These are phyloP conservation scores for Geranium brycei DNA, from an alignment of 345 rosid genomes.

Conservation along the genomic window DNA sequence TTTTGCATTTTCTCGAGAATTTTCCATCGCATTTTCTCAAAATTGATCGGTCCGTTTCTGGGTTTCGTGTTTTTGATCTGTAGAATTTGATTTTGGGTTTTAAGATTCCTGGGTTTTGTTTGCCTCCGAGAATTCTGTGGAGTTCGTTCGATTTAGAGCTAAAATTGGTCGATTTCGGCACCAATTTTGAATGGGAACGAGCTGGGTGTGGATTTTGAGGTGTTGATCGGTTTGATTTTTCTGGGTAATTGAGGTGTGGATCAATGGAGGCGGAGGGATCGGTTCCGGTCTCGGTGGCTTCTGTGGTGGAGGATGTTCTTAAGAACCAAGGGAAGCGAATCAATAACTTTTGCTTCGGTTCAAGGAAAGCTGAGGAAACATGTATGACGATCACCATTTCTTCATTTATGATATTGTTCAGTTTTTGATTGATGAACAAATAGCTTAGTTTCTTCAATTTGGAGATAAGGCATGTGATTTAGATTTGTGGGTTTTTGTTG, in stretches of 20 bases:
- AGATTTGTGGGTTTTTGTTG: neutral
- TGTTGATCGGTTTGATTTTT: neutral
- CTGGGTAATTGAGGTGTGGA: neutral
- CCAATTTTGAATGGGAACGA: neutral
- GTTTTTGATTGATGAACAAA: too few species aligned
- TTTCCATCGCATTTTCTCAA: neutral
- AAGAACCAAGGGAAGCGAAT: conserved; percentile 37
- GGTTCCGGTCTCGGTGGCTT: conserved; percentile 38
- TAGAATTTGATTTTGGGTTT: neutral
- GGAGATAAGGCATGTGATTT: neutral
- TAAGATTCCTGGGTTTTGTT: neutral
- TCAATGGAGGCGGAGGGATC: conserved; percentile 45
- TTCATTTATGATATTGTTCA: neutral
- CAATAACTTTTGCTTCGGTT: conserved; percentile 28
- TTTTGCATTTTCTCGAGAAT: neutral
- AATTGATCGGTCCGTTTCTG: neutral
- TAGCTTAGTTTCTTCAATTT: neutral
- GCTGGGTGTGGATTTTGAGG: neutral
- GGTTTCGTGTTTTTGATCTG: neutral
- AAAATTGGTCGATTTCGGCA: neutral
- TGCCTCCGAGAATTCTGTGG: too few species aligned
- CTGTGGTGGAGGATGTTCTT: conserved; percentile 71
- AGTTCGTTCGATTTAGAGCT: too few species aligned
- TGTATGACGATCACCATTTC: conserved; percentile 26
- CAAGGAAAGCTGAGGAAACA: conserved; percentile 56